Conservation (phyloP, 164 flowering plant species). For the Macadamia tetraphylla region DNA sequence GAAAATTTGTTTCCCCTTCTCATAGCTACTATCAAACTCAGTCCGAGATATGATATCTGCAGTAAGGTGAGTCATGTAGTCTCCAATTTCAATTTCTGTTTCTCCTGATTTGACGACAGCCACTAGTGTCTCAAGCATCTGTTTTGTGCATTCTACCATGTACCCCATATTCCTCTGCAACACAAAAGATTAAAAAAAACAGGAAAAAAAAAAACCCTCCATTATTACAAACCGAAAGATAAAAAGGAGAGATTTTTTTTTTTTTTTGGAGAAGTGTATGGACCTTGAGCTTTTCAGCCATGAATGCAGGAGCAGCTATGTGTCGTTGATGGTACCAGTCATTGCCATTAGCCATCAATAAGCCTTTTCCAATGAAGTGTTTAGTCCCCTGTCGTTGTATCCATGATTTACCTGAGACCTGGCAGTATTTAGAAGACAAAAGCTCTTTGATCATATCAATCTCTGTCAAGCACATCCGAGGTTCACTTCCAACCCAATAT, state of each 20-base stretch:
- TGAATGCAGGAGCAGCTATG: conserved; percentile 78
- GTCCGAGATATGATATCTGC: conserved; percentile 85
- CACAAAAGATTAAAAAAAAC: no score
- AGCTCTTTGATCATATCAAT: conserved; percentile 68
- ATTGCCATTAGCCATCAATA: conserved; percentile 88
- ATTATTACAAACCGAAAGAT: neutral
- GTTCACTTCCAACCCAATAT: conserved; percentile 86
- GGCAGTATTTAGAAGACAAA: conserved; percentile 51
- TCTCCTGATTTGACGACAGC: conserved; percentile 36
- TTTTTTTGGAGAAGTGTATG: no score
- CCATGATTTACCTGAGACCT: conserved; percentile 77
- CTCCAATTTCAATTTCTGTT: conserved; percentile 71
- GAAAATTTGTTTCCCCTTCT: conserved; percentile 83
- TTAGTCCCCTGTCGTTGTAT: conserved; percentile 67
- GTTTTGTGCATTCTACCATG: conserved; percentile 79
- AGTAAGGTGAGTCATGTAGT: conserved; percentile 60
- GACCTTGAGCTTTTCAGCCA: conserved; percentile 82
- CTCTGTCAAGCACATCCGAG: conserved; percentile 80
- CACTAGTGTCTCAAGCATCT: conserved; percentile 46
- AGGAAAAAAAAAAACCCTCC: neutral
- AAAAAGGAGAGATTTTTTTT: neutral
- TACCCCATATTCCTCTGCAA: conserved; percentile 45
- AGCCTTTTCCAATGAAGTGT: conserved; percentile 76
- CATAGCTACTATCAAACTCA: conserved; percentile 67
- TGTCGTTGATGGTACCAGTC: conserved; percentile 92